Base-by-base conservation (phyloP, 345 rosid species). In the Streptanthus diversifolius region DNA sequence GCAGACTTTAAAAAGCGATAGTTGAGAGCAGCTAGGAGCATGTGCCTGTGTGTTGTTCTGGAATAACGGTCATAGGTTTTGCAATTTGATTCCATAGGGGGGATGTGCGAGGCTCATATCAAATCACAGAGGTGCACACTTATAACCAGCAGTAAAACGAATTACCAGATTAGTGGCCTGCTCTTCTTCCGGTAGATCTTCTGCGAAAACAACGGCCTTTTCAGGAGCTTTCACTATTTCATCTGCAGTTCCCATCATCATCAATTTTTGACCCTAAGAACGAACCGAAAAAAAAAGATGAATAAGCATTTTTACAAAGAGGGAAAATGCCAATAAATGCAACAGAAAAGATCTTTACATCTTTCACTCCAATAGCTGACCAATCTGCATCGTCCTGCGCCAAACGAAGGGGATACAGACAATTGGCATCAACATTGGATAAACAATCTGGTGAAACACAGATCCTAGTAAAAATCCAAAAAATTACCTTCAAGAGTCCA, bases 231-330 rank as follows among this genome's bases (percentile, higher is more conserved):
- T 92, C 70, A 95, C 89, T 57, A 92, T 81, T 87, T 92, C 97
- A 80, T 88, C 99, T 9, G 93, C 97, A 72, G 98, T 90, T 75
- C 98, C 99, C 97, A 95, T 90, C 99, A 95, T 87, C 99, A 95
- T 95, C 87, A 95, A 77, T 71, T 83, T 90, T 84, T 92, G 98
- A 67, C 99, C 98, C 99, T 95, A 68, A 2, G 29, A 68, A 59
- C 54, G 56, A 70, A 40, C 13, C 13, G 12, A 36, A 47, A 19
- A 8, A 62, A 63, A 68, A 8, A 62, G 59, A 68, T 13, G 18
- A 78, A 61, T 18, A 66, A 48, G 15, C 35, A 73, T 7, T 60
- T 35, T 25, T 24, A 1, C 4, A 66, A 37, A 8, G 25, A 0
- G n/a, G n/a, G n/a, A n/a, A 55, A 40, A 32, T 49, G 41, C 11